Base-by-base conservation (phyloP, 176 grass and related monocot genomes). In the Triticum dicoccoides region DNA sequence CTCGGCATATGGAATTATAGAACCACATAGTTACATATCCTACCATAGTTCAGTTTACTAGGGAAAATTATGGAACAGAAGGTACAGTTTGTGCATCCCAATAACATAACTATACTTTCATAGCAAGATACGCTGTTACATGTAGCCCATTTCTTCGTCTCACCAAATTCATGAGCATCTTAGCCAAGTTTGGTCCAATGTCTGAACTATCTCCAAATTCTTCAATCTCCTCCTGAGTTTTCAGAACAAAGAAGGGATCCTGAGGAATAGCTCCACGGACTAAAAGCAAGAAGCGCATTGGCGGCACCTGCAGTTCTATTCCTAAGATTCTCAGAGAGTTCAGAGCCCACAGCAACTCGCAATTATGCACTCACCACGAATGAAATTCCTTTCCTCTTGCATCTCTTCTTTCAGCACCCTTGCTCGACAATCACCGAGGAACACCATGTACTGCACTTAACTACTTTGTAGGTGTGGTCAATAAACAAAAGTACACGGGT, bases 111-210 rank as follows among this genome's bases (percentile, higher is more conserved):
- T 75, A 89, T 32, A 97, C 92, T 84, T 39, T 39, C 2, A 9
- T 39, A 39, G 38, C 38, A 39, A 39, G 38, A 39, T 39, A 39
- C 7, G 38, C 38, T 39, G 38, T 39, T 39, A 42, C 41, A 42
- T 82, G 89, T 66, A 97, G 64, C 20, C 95, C 95, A 74, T 97
- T 91, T 70, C 89, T 90, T 81, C 87, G 39, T 41, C 92, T 87
- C 45, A 91, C 87, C 66, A 91, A 84, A 95, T 93, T 94, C 90
- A 97, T 90, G 61, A 97, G 86, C 72, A 89, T 89, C 77, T 92
- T 93, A 70, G 92, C 87, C 58, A 95, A 75, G 73, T 94, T 97
- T 69, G 90, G 92, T 20, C 73, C 83, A 32, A 97, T 89, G 82
- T 87, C 87, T 14, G 83, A 91, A 65, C 93, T 87, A 85, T 98